A percentile compares a stretch with the other conserved stretches of the same genome.
phyloP scores from a whole-genome alignment of 1,139 yeast genomes.

The Zygosaccharomyces sapae region DNA sequence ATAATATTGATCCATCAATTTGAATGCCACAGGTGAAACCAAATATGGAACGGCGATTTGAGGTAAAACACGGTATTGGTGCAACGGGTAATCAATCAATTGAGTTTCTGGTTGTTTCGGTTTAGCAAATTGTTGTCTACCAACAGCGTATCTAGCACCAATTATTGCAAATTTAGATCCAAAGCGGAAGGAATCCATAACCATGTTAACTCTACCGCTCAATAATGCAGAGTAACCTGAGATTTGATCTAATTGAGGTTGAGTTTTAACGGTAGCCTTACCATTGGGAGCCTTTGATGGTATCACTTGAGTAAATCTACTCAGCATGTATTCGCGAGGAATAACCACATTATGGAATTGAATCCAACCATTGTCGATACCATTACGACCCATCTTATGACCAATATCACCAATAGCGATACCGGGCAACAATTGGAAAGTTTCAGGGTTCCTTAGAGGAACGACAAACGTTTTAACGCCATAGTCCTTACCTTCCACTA shows the following conservation, averaged over 20 bases:
- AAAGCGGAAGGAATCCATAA: constrained; percentile 73
- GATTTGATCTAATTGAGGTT: constrained; percentile 75
- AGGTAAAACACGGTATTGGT: constrained; percentile 81
- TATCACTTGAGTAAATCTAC: constrained; percentile 67
- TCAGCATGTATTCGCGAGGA: constrained; percentile 79
- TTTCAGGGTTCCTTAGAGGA: constrained; percentile 69
- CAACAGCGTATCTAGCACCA: constrained; percentile 84
- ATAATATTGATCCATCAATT: constrained; percentile 54
- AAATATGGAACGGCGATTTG: constrained; percentile 76
- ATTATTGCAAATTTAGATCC: constrained; percentile 77
- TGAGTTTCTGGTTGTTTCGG: constrained; percentile 47
- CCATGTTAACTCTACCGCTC: constrained; percentile 89
- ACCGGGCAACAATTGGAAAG: constrained; percentile 71
- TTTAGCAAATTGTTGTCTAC: constrained; percentile 75
- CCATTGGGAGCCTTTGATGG: constrained; percentile 51
- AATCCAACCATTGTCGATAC: constrained; percentile 92
- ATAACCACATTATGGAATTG: constrained; percentile 78
- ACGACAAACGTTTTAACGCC: constrained; percentile 91
- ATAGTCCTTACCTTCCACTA: constrained; percentile 76
- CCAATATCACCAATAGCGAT: constrained; percentile 87
- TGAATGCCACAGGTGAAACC: constrained; percentile 67
- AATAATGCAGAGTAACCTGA: constrained; percentile 76
- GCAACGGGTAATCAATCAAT: constrained; percentile 77
- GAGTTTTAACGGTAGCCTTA: constrained; percentile 49
- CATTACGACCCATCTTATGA: constrained; percentile 80